Evolutionary conservation across 2,329 filamentous ascomycete species (phyloP).

Genomic region (Biscogniauxia marginata): DNA sequence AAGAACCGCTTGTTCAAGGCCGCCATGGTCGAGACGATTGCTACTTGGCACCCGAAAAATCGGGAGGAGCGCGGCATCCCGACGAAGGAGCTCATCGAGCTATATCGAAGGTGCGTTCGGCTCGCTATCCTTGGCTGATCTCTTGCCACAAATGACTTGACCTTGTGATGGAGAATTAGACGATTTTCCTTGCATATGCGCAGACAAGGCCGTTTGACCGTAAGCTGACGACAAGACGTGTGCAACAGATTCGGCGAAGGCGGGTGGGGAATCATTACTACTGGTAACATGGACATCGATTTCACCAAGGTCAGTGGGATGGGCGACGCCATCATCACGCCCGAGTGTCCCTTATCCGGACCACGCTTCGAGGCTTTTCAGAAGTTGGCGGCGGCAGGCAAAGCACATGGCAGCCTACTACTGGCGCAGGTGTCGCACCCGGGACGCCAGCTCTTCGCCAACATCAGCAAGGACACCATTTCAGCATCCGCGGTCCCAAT

Average conservation of each 20-base stretch:
- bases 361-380: constrained; percentile 62
- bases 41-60: constrained; percentile 57
- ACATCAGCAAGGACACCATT: constrained; percentile 37
- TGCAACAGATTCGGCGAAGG: constrained; percentile 59
- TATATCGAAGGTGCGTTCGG: constrained; percentile 45
- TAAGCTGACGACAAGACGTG: constrained; percentile 31
- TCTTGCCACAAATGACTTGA: no score
- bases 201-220: no score
- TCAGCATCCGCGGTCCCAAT: constrained; percentile 41
- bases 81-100: constrained; percentile 43
- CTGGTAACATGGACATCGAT: constrained; percentile 65
- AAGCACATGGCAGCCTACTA: constrained; percentile 58
- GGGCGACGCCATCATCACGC: constrained; percentile 60
- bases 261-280: constrained; percentile 54
- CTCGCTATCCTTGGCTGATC: no score
- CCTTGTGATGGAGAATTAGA: no score
- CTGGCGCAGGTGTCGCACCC: constrained; percentile 63
- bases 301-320: constrained; percentile 55
- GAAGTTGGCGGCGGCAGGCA: constrained; percentile 52
- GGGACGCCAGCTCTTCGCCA: constrained; percentile 49
- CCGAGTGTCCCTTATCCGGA: constrained; percentile 48
- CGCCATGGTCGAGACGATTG: constrained; percentile 65
- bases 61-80: constrained; percentile 47
- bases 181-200: no score
- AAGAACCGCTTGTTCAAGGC: constrained; percentile 67